These are phyloP conservation scores for Vicia sativa DNA, from an alignment of 306 rosid species.

Conservation along the genomic window DNA sequence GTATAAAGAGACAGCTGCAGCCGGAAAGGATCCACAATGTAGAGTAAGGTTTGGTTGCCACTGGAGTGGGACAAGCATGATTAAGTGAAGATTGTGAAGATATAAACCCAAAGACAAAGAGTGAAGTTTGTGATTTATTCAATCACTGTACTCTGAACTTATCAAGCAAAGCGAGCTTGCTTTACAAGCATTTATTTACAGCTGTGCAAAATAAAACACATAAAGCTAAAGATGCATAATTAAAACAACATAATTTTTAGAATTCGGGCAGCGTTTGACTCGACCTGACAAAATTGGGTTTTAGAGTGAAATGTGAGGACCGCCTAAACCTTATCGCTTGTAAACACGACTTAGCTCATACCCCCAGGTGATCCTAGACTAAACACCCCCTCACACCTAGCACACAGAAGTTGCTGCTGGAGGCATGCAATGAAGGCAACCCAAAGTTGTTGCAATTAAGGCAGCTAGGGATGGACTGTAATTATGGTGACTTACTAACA, in stretches of 20 bases:
- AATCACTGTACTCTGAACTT: neutral
- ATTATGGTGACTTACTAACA: neutral
- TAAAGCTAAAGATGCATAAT: neutral
- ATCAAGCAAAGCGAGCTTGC: neutral
- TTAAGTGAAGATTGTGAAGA: neutral
- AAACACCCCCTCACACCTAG: constrained; percentile 2
- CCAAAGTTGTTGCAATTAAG: constrained; percentile 1
- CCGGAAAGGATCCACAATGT: neutral
- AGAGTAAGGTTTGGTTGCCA: neutral
- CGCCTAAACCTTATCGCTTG: neutral
- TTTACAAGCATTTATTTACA: neutral
- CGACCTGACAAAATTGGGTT: neutral
- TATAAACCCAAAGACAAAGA: neutral
- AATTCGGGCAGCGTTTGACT: neutral
- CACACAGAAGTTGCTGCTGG: neutral
- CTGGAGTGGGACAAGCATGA: neutral
- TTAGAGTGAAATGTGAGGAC: neutral
- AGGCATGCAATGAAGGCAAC: neutral
- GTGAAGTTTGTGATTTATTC: neutral
- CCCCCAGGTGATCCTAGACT: neutral
- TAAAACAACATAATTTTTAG: neutral
- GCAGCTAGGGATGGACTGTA: neutral
- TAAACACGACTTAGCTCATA: neutral
- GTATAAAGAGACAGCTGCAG: neutral
- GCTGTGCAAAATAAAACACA: constrained; percentile 2